Conservation (phyloP, 495 filamentous ascomycete species). For the Talaromyces borbonicus region DNA sequence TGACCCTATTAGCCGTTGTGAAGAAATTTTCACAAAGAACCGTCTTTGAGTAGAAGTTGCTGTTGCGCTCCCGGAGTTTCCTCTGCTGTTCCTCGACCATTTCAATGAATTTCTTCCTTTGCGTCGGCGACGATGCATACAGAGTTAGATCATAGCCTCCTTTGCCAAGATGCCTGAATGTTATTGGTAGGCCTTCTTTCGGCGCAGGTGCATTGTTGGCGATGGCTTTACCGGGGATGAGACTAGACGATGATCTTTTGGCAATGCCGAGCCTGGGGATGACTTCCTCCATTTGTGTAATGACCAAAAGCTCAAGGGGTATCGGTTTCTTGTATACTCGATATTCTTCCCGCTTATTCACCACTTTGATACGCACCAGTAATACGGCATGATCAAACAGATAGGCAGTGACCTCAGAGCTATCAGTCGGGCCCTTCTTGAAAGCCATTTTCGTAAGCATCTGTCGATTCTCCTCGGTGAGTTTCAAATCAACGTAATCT, state of each 20-base stretch:
- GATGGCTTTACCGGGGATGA: slow-evolving; percentile 66
- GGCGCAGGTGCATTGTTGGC: slow-evolving; percentile 35
- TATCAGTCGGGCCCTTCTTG: slow-evolving; percentile 84
- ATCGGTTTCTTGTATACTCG: slow-evolving; percentile 95
- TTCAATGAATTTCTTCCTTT: slow-evolving; percentile 90
- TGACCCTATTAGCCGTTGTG: slow-evolving; percentile 68
- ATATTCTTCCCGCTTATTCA: slow-evolving; percentile 88
- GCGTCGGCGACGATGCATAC: slow-evolving; percentile 69
- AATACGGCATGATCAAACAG: slow-evolving; percentile 94
- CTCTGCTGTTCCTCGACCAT: slow-evolving; percentile 85
- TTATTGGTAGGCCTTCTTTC: slow-evolving; percentile 86
- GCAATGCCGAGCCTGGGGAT: slow-evolving; percentile 69
- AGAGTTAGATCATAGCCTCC: slow-evolving; percentile 91
- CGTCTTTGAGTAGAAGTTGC: slow-evolving; percentile 88
- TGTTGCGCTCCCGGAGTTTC: slow-evolving; percentile 66
- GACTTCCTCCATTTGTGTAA: slow-evolving; percentile 93
- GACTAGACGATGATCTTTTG: slow-evolving; percentile 81
- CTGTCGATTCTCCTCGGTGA: slow-evolving; percentile 88
- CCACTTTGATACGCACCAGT: slow-evolving; percentile 75
- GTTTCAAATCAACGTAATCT: slow-evolving; percentile 86
- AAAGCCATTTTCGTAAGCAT: slow-evolving; percentile 84
- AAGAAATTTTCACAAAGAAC: slow-evolving; percentile 82
- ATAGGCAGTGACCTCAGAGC: slow-evolving; percentile 83
- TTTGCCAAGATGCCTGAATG: slow-evolving; percentile 96
- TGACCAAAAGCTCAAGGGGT: slow-evolving; percentile 84